Evolutionary conservation across 2,329 filamentous ascomycete species (phyloP).

Genomic region (Penicillium italicum): DNA sequence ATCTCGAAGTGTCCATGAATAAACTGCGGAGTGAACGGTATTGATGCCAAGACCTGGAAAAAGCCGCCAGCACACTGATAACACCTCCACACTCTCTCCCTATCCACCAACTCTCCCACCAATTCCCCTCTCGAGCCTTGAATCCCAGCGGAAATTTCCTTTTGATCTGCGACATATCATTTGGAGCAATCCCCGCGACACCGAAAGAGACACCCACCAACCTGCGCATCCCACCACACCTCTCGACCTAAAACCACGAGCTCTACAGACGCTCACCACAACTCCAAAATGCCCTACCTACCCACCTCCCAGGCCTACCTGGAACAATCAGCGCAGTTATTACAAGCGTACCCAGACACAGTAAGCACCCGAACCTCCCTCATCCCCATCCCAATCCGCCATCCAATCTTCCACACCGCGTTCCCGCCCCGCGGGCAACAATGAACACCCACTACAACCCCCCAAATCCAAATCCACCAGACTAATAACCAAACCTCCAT

Average conservation of each 20-base stretch:
- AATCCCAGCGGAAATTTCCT: background rate
- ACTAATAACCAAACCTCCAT: slow-evolving; percentile 5
- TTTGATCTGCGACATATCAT: background rate
- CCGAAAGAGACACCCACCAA: background rate
- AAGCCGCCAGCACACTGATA: slow-evolving; percentile 22
- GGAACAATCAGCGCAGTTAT: slow-evolving; percentile 75
- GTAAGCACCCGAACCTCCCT: slow-evolving; percentile 51
- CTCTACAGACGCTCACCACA: slow-evolving; percentile 15
- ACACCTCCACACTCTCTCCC: slow-evolving; percentile 16
- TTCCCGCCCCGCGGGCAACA: background rate
- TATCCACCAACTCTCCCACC: slow-evolving; percentile 6
- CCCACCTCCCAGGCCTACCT: slow-evolving; percentile 86
- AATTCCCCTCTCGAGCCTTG: background rate
- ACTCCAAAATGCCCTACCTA: slow-evolving; percentile 68
- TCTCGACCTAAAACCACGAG: background rate
- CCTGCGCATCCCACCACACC: background rate
- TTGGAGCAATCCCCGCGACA: background rate
- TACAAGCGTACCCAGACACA: slow-evolving; percentile 79
- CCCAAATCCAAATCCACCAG: background rate
- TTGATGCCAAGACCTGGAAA: slow-evolving; percentile 26
- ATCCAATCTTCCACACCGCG: background rate
- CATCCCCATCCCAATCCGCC: no score
- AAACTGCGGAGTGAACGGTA: background rate
- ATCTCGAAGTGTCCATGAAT: background rate
- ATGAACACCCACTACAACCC: background rate